Conservation (phyloP, 2,329 filamentous ascomycete genomes). For the Arthrobotrys pseudoclavata region DNA sequence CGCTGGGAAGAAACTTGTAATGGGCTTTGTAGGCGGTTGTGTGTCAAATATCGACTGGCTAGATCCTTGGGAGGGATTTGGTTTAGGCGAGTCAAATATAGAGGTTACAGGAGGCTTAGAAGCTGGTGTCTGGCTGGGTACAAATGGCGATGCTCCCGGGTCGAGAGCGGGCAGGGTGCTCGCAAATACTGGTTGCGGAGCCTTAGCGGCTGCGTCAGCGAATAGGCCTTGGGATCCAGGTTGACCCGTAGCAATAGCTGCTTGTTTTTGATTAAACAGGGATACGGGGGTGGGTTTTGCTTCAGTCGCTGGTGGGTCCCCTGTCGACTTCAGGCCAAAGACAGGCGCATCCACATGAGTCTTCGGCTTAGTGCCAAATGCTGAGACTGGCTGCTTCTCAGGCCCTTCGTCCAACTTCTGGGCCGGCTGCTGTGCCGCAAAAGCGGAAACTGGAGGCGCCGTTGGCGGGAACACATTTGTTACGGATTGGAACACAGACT, state of each 20-base stretch:
- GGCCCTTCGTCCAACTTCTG: neutral
- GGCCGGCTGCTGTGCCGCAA: constrained; percentile 8
- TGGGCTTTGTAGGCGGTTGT: constrained; percentile 21
- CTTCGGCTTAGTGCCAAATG: constrained; percentile 37
- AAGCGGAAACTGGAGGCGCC: constrained; percentile 13
- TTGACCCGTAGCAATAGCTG: neutral
- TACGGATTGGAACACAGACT: constrained; percentile 30
- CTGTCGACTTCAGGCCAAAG: constrained; percentile 27
- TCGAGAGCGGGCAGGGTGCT: constrained; percentile 8
- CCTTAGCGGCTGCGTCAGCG: neutral
- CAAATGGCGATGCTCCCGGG: constrained; percentile 36
- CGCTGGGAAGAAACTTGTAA: constrained; percentile 42
- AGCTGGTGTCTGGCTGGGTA: constrained; percentile 17
- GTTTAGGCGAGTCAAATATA: constrained; percentile 33
- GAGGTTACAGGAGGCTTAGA: constrained; percentile 22
- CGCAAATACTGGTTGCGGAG: constrained; percentile 7
- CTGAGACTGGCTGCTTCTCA: constrained; percentile 14
- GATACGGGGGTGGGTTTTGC: constrained; percentile 39
- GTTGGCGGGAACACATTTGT: constrained; percentile 3
- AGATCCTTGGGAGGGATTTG: constrained; percentile 6
- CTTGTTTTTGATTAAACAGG: constrained; percentile 34
- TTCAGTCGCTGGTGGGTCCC: neutral
- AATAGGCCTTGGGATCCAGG: constrained; percentile 23
- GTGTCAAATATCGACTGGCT: constrained; percentile 36
- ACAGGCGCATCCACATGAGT: constrained; percentile 5